phyloP scores from a whole-genome alignment of 129 eudicot genomes.

The Sambucus nigra region DNA sequence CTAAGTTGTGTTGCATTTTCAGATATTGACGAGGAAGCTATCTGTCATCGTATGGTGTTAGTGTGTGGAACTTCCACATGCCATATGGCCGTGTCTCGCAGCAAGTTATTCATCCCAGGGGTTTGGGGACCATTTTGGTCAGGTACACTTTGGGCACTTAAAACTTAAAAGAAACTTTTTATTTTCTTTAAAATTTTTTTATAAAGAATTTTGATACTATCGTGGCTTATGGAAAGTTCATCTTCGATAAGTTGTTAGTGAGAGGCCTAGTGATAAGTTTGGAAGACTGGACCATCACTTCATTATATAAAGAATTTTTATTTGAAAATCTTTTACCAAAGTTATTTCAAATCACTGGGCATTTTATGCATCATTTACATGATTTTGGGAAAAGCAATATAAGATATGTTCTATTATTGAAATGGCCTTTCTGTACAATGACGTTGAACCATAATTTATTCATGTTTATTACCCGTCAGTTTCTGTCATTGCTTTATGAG shows the following conservation, averaged over 20 bases:
- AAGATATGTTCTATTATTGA: too few species aligned
- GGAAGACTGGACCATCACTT: too few species aligned
- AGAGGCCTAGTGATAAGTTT: too few species aligned
- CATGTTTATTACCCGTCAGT: too few species aligned
- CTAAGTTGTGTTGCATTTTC: slow-evolving; percentile 11
- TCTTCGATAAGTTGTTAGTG: neutral
- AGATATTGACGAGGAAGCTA: slow-evolving; percentile 63
- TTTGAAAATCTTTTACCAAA: too few species aligned
- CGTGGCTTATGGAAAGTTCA: neutral
- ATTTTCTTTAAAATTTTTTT: neutral
- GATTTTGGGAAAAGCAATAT: too few species aligned
- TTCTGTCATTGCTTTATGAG: too few species aligned
- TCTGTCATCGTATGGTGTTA: slow-evolving; percentile 84
- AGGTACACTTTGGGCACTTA: slow-evolving; percentile 30
- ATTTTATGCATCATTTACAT: too few species aligned
- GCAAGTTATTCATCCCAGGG: slow-evolving; percentile 88
- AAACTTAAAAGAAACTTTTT: neutral
- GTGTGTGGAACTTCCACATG: slow-evolving; percentile 99
- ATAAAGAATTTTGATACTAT: neutral
- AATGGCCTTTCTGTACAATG: neutral
- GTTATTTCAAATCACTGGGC: too few species aligned
- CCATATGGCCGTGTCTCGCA: slow-evolving; percentile 84
- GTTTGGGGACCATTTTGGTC: slow-evolving; percentile 99
- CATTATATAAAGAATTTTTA: too few species aligned
- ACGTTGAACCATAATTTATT: too few species aligned